Evolutionary conservation across 805 yeast genomes (phyloP).

Genomic region (Teunomyces aglyptinius): DNA sequence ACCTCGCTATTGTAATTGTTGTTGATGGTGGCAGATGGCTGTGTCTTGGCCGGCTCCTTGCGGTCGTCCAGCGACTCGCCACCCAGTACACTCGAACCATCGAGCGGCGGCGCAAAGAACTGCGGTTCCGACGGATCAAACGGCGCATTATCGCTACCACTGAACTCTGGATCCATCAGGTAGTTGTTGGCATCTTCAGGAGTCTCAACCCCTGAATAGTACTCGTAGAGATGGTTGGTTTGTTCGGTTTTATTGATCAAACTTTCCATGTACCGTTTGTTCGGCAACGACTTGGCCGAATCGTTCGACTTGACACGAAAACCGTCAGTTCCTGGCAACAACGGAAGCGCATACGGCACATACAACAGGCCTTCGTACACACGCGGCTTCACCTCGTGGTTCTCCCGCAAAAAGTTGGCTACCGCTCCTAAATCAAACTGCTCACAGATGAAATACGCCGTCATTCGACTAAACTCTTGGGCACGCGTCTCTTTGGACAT

Average conservation of each 20-base stretch:
- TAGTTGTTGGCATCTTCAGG: slow-evolving; percentile 53
- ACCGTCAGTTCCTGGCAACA: slow-evolving; percentile 80
- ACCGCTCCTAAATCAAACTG: slow-evolving; percentile 67
- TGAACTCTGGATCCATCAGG: slow-evolving; percentile 44
- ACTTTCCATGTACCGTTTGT: slow-evolving; percentile 62
- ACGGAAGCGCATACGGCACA: slow-evolving; percentile 83
- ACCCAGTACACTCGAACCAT: slow-evolving; percentile 14
- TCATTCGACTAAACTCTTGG: slow-evolving; percentile 73
- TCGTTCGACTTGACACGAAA: slow-evolving; percentile 71
- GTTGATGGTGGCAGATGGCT: neutral
- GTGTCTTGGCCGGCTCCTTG: slow-evolving; percentile 4
- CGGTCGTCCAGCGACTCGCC: slow-evolving; percentile 3
- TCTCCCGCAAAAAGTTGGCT: slow-evolving; percentile 58
- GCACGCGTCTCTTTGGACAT: slow-evolving; percentile 59
- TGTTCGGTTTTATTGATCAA: slow-evolving; percentile 79
- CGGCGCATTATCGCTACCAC: slow-evolving; percentile 47
- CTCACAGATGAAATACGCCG: slow-evolving; percentile 89
- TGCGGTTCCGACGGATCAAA: slow-evolving; percentile 94
- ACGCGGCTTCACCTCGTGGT: slow-evolving; percentile 84
- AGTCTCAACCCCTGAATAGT: slow-evolving; percentile 76
- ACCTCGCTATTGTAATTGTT: slow-evolving; percentile 40
- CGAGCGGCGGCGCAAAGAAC: slow-evolving; percentile 58
- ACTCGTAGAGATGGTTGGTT: slow-evolving; percentile 88
- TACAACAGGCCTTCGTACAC: slow-evolving; percentile 91
- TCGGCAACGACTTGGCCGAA: slow-evolving; percentile 42